Evolutionary conservation across 768 basidiomycete species (phyloP).

Genomic region (Pluteus cervinus): DNA sequence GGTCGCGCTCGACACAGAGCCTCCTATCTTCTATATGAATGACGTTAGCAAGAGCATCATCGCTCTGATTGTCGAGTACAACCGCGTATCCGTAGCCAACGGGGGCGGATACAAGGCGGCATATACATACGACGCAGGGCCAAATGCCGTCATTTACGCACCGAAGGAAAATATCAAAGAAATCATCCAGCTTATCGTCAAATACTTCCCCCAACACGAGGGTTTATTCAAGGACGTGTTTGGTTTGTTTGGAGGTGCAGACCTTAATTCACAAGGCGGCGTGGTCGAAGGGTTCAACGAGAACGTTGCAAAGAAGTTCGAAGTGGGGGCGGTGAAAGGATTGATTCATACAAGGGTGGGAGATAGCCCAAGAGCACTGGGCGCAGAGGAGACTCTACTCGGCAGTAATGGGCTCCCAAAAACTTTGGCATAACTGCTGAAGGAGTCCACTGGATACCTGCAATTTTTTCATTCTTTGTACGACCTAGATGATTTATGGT

Average conservation of each 20-base stretch:
- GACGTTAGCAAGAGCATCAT: conserved; percentile 96
- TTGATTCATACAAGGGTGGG: conserved; percentile 93
- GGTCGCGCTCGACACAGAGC: conserved; percentile 92
- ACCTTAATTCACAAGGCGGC: conserved; percentile 37
- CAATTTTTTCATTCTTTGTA: too few relatives aligned
- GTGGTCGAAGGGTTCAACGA: conserved; percentile 72
- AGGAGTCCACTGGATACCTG: background rate
- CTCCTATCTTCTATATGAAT: conserved; percentile 99
- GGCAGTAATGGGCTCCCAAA: conserved; percentile 66
- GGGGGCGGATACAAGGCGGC: conserved; percentile 71
- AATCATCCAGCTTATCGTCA: conserved; percentile 68
- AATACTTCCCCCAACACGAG: conserved; percentile 84
- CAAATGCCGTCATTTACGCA: conserved; percentile 97
- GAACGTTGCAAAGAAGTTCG: conserved; percentile 67
- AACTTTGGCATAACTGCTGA: conserved; percentile 27
- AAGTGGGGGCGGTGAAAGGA: conserved; percentile 74
- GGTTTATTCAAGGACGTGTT: conserved; percentile 71
- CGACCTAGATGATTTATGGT: too few relatives aligned
- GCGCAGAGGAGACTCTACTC: conserved; percentile 58
- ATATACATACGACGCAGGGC: conserved; percentile 99
- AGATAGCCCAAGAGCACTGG: conserved; percentile 78
- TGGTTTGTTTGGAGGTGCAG: conserved; percentile 42
- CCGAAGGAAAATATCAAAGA: conserved; percentile 68
- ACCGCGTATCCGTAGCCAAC: conserved; percentile 61
- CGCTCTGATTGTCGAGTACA: conserved; percentile 85